Conservation (phyloP, 176 grass and related monocot species). For the Ensete ventricosum region DNA sequence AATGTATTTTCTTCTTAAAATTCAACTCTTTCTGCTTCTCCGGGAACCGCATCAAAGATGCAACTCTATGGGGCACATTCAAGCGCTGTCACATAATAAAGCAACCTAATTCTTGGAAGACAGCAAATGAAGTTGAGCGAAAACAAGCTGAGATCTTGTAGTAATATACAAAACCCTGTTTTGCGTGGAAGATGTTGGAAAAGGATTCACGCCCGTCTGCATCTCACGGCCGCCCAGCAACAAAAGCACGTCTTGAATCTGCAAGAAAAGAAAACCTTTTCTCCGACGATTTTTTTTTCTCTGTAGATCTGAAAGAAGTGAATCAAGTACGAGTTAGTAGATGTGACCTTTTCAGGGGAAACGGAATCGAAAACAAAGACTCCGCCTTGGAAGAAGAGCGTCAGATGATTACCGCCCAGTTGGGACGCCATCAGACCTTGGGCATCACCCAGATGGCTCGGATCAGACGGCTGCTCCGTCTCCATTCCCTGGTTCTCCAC, state of each 20-base stretch:
- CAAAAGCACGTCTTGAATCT: constrained; percentile 87
- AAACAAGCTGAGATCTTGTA: not conserved
- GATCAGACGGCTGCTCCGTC: too few relatives aligned
- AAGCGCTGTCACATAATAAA: constrained; percentile 38
- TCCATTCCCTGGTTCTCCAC: too few relatives aligned
- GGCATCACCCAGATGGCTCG: not conserved
- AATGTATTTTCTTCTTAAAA: constrained; percentile 93
- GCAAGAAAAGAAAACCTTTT: not conserved
- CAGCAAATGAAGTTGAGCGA: too few relatives aligned
- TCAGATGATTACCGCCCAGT: constrained; percentile 36
- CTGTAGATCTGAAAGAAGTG: not conserved
- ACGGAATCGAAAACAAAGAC: constrained; percentile 72
- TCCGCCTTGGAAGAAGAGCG: constrained; percentile 53
- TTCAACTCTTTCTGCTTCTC: constrained; percentile 89
- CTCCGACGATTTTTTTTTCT: not conserved
- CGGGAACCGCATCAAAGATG: constrained; percentile 83
- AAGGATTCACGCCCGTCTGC: constrained; percentile 28
- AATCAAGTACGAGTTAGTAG: not conserved
- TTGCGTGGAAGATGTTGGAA: constrained; percentile 44
- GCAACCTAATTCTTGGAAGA: not conserved
- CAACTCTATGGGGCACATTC: constrained; percentile 86
- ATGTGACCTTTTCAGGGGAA: constrained; percentile 46
- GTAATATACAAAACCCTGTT: constrained; percentile 42
- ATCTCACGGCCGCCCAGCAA: constrained; percentile 84
- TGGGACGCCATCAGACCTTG: not conserved